Evolutionary conservation across 306 rosid species (phyloP).

Genomic region (Sindora glabra): DNA sequence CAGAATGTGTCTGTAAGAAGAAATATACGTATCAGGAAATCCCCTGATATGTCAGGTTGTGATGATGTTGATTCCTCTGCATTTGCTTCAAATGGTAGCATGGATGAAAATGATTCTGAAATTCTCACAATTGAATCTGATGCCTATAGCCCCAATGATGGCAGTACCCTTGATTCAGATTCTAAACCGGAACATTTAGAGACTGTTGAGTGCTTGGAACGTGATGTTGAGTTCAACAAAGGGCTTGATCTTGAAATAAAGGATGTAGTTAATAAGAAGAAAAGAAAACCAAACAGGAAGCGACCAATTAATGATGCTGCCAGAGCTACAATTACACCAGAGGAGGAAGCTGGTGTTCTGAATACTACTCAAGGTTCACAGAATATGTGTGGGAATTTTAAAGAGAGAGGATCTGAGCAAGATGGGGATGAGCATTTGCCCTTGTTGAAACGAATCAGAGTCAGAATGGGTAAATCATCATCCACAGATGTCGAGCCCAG

Average conservation of each 20-base stretch:
- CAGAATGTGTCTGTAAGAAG: conserved; percentile 36
- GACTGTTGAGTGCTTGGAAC: conserved; percentile 47
- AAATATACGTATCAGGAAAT: conserved; percentile 43
- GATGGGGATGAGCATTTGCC: conserved; percentile 95
- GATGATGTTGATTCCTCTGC: conserved; percentile 52
- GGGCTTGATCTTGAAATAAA: conserved; percentile 58
- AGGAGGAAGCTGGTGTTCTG: conserved; percentile 37
- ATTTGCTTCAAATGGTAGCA: conserved; percentile 50
- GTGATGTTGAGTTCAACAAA: conserved; percentile 50
- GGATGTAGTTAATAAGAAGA: conserved; percentile 60
- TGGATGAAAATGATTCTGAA: conserved; percentile 67
- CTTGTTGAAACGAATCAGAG: conserved; percentile 86
- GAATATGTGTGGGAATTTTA: conserved; percentile 33
- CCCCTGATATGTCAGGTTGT: conserved; percentile 54
- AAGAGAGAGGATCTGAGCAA: conserved; percentile 50
- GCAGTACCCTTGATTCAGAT: conserved; percentile 63
- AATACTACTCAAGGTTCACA: conserved; percentile 42
- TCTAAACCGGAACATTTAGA: conserved; percentile 51
- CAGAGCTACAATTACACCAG: conserved; percentile 28
- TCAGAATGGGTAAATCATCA: conserved; percentile 74
- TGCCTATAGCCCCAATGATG: conserved; percentile 58
- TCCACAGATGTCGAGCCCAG: conserved; percentile 45
- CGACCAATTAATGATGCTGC: conserved; percentile 45
- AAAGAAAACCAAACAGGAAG: conserved; percentile 79
- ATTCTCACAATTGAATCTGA: conserved; percentile 70